A percentile compares a stretch with the other conserved stretches of the same genome.
Evolutionary conservation across 192 early-diverging fungal species (phyloP).

Genomic region (Martensiomyces pterosporus): DNA sequence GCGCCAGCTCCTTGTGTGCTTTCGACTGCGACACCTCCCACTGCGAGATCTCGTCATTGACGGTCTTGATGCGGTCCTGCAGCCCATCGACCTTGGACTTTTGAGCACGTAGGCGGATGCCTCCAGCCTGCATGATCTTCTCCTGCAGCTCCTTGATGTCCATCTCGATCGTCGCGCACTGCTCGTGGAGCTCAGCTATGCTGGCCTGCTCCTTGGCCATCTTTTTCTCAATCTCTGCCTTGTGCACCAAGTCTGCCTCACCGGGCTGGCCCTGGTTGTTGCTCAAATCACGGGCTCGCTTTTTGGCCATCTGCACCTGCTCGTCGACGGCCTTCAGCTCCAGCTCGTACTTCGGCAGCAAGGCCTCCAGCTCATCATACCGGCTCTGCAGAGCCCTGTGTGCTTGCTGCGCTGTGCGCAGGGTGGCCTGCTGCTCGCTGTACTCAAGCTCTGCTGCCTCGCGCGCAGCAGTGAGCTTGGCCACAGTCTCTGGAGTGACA

Average conservation of each 20-base stretch:
- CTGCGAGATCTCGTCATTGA: slow-evolving; percentile 69
- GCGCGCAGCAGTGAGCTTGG: slow-evolving; percentile 56
- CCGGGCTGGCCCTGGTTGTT: slow-evolving; percentile 24
- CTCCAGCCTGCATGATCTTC: slow-evolving; percentile 88
- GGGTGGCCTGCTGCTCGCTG: slow-evolving; percentile 43
- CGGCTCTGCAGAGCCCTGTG: slow-evolving; percentile 50
- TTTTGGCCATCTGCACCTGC: slow-evolving; percentile 64
- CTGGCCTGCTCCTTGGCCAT: slow-evolving; percentile 47
- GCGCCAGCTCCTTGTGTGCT: slow-evolving; percentile 69
- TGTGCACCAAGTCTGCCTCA: slow-evolving; percentile 29
- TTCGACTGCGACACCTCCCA: slow-evolving; percentile 68
- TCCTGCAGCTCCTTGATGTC: slow-evolving; percentile 81
- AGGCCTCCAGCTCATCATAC: slow-evolving; percentile 57
- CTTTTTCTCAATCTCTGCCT: slow-evolving; percentile 40
- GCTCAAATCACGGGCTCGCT: slow-evolving; percentile 54
- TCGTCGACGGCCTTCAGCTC: slow-evolving; percentile 64
- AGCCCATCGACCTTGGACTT: slow-evolving; percentile 80
- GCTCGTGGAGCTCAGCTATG: slow-evolving; percentile 52
- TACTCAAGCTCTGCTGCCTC: slow-evolving; percentile 56
- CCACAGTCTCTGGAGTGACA: slow-evolving; percentile 53
- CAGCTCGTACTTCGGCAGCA: slow-evolving; percentile 66
- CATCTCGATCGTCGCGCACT: slow-evolving; percentile 63
- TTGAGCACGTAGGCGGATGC: slow-evolving; percentile 80
- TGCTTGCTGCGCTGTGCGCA: slow-evolving; percentile 23
- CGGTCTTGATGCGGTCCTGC: slow-evolving; percentile 66